These are phyloP conservation scores for Nicotiana obtusifolia DNA, from an alignment of 257 asterid genomes.

Conservation along the genomic window DNA sequence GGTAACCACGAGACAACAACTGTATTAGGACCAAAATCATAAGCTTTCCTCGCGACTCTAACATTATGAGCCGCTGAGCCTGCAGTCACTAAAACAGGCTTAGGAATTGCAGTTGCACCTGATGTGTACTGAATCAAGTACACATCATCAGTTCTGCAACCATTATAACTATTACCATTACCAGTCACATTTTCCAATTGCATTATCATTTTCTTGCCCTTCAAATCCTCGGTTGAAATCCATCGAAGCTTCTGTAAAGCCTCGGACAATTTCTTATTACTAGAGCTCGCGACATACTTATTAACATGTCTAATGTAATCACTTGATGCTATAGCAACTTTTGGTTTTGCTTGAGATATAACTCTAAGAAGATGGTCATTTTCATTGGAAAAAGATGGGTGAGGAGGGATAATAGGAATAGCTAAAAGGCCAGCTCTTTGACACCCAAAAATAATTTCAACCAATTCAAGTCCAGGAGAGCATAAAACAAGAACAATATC, in stretches of 20 bases:
- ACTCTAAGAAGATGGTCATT: conserved; percentile 47
- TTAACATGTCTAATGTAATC: conserved; percentile 34
- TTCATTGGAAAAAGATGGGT: conserved; percentile 23
- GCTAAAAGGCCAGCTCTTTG: conserved; percentile 66
- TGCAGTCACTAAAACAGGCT: conserved; percentile 69
- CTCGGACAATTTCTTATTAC: conserved; percentile 20
- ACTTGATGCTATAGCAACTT: conserved; percentile 52
- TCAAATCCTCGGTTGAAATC: conserved; percentile 46
- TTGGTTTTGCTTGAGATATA: conserved; percentile 64
- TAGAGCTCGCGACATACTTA: conserved; percentile 18
- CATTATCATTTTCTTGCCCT: background rate
- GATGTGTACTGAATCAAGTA: conserved; percentile 83
- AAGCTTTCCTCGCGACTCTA: conserved; percentile 59
- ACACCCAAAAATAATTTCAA: conserved; percentile 56
- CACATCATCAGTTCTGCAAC: conserved; percentile 49
- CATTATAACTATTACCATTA: conserved; percentile 22
- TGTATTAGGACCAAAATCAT: conserved; percentile 56
- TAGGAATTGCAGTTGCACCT: conserved; percentile 71
- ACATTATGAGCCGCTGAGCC: conserved; percentile 92
- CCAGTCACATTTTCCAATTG: background rate
- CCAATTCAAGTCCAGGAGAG: conserved; percentile 59
- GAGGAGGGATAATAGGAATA: conserved; percentile 54
- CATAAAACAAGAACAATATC: conserved; percentile 52
- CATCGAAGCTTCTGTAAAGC: conserved; percentile 32
- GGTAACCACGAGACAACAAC: conserved; percentile 79